Base-by-base conservation (phyloP, 495 filamentous ascomycete species). In the Penicillium tannophilum region DNA sequence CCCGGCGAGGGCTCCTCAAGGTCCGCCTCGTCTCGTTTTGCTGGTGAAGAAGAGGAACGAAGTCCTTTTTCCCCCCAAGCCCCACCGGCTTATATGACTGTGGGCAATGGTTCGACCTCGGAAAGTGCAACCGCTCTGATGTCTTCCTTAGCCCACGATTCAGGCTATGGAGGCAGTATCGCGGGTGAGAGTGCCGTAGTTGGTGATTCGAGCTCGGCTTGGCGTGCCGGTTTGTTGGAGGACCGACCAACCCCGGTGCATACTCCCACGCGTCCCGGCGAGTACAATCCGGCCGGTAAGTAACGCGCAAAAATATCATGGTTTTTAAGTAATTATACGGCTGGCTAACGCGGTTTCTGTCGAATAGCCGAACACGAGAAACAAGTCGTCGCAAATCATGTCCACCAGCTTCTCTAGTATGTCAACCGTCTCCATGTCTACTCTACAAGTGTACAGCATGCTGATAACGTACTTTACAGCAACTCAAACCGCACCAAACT, bases 401-500 rank as follows among this genome's bases (percentile, higher is more conserved):
- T 91, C 30, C 85, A 88, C 64, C 88, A 91, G 68, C 77, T 90
- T 46, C 77, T 84, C 56, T 90, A 85, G 82, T 84, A 84, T 56
- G 80, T 71, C 54, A 48, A 19, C 52, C 9, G 23, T 51, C 39
- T 33, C 31, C 6, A 35, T 42, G 30, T 41, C n/a, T 35, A 30
- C 26, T 49, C 26, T 49, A 28, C 24, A 39, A 36, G 10, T 52
- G 33, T 11, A 19, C 33, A 23, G 50, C 50, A 54, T 64, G 45
- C 70, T 76, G 46, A 75, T 52, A 28, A 26, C 31, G 16, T 16
- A 24, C 19, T 44, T 55, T 84, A 76, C 78, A 93, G 91, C 72
- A 98, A 98, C 74, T 88, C 90, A 59, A 96, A 98, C 70, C 86
- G 92, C 36, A 90, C 85, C 12, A 83, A 90, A 51, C 85, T 98